phyloP scores from a whole-genome alignment of 2,329 filamentous ascomycete species.

The Albifimbria verrucaria region DNA sequence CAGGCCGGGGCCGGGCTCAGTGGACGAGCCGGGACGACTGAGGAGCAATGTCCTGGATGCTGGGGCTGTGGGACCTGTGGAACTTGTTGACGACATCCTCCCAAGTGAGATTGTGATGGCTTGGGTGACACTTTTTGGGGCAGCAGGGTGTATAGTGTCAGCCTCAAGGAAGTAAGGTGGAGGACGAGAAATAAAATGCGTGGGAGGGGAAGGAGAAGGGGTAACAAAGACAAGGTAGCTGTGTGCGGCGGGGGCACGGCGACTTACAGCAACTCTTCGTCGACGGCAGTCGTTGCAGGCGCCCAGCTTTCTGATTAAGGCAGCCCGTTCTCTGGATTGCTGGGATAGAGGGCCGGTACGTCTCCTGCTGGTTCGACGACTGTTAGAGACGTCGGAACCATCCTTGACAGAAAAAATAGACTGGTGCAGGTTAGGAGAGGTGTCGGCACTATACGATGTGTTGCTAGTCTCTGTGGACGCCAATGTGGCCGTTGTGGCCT shows the following conservation, averaged over 20 bases:
- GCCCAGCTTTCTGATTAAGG: constrained; percentile 56
- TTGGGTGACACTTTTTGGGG: constrained; percentile 50
- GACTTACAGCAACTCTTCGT: constrained; percentile 57
- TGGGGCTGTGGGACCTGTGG: constrained; percentile 48
- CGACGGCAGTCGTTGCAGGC: constrained; percentile 55
- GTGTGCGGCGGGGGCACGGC: neutral
- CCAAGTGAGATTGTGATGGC: constrained; percentile 60
- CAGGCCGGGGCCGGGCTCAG: constrained; percentile 43
- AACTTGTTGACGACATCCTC: constrained; percentile 56
- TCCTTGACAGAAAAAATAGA: constrained; percentile 55
- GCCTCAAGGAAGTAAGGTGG: neutral
- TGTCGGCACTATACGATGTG: constrained; percentile 50
- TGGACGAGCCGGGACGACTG: constrained; percentile 34
- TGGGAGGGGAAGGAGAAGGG: constrained; percentile 3
- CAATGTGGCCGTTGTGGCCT: constrained; percentile 41
- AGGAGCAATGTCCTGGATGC: constrained; percentile 47
- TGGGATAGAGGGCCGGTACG: constrained; percentile 57
- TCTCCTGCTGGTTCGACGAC: constrained; percentile 53
- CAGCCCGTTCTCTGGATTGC: constrained; percentile 56
- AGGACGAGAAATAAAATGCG: constrained; percentile 3
- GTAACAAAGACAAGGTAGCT: neutral
- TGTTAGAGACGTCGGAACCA: constrained; percentile 50
- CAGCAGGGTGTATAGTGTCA: constrained; percentile 14
- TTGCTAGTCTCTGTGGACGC: constrained; percentile 45
- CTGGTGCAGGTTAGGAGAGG: constrained; percentile 47